Evolutionary conservation across 2,329 filamentous ascomycete species (phyloP).

Genomic region (Aaosphaeria pasadenensis): DNA sequence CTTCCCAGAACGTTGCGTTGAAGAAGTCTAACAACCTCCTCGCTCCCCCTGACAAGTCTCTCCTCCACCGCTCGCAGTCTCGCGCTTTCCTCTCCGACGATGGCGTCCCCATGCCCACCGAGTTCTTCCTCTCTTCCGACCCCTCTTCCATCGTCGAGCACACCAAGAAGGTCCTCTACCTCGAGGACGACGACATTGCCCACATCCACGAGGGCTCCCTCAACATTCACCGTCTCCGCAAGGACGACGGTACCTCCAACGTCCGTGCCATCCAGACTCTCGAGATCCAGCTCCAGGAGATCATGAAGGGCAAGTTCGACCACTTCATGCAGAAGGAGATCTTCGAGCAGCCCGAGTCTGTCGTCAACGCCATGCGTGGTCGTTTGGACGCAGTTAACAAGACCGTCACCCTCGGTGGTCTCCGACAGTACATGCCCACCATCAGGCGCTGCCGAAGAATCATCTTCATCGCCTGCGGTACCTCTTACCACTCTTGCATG

Average conservation of each 20-base stretch:
- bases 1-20: conserved; percentile 92
- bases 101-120: conserved; percentile 93
- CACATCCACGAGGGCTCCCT: conserved; percentile 99
- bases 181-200: conserved; percentile 98
- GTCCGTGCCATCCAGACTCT: conserved; percentile 98
- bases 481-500: conserved; percentile 99
- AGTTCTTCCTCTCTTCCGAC: conserved; percentile 99
- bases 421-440: conserved; percentile 93
- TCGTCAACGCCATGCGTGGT: conserved; percentile 99
- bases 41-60: conserved; percentile 92
- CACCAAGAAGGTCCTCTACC: conserved; percentile 99
- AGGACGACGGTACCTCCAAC: conserved; percentile 94
- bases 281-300: conserved; percentile 98
- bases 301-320: conserved; percentile 99
- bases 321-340: conserved; percentile 99
- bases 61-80: conserved; percentile 96
- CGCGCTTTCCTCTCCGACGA: conserved; percentile 99
- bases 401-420: conserved; percentile 90
- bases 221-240: conserved; percentile 97
- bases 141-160: conserved; percentile 98
- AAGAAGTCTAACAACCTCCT: conserved; percentile 72
- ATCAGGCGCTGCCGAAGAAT: conserved; percentile 96
- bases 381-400: conserved; percentile 92
- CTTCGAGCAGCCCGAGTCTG: conserved; percentile 98
- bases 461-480: conserved; percentile 99